Conservation (phyloP, 1,139 yeast species). For the Pichia sp. region DNA sequence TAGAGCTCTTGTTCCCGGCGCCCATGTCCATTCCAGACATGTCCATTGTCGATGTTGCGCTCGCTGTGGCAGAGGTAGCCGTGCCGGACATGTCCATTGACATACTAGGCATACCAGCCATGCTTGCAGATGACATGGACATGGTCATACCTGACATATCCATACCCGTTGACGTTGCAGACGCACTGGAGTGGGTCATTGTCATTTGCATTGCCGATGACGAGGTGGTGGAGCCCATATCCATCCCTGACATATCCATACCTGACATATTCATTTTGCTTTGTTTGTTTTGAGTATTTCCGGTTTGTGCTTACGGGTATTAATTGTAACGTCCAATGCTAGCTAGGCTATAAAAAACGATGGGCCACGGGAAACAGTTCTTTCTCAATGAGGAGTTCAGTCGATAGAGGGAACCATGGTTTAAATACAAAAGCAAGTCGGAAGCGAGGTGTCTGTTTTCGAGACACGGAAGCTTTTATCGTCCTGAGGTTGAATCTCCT, state of each 20-base stretch:
- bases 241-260: conserved; percentile 17
- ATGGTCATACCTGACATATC: conserved; percentile 13
- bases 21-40: conserved; percentile 6
- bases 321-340: no score
- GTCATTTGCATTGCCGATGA: conserved; percentile 4
- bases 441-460: not conserved
- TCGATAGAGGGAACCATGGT: not conserved
- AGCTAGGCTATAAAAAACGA: no score
- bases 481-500: not conserved
- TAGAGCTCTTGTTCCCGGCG: not conserved
- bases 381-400: no score
- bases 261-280: not conserved
- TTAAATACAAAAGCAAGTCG: not conserved
- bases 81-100: not conserved
- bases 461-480: not conserved
- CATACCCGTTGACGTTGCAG: not conserved
- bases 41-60: conserved; percentile 10
- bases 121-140: conserved; percentile 8
- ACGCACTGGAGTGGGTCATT: not conserved
- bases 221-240: conserved; percentile 12
- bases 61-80: conserved; percentile 3
- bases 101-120: conserved; percentile 1
- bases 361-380: no score
- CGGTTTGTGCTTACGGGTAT: no score
- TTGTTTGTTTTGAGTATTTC: not conserved